Conservation (phyloP, 805 yeast species). For the Barnettozyma vustinii region DNA sequence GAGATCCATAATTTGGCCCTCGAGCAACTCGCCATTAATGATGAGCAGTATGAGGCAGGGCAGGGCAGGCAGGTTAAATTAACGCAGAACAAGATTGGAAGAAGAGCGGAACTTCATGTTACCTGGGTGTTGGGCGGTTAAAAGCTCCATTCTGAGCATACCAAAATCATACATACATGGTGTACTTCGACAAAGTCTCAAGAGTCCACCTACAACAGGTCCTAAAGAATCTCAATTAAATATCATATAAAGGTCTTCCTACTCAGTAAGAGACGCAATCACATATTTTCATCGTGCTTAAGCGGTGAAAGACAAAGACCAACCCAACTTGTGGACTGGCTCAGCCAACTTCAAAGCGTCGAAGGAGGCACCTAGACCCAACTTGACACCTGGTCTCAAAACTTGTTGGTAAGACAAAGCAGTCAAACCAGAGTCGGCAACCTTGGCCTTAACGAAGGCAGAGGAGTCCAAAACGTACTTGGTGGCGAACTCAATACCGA, state of each 20-base stretch:
- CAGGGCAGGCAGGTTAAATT: too few species aligned
- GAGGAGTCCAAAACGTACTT: constrained; percentile 85
- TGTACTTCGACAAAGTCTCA: too few species aligned
- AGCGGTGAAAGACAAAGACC: constrained; percentile 89
- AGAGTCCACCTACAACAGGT: background rate
- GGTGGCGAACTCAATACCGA: constrained; percentile 92
- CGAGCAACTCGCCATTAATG: too few species aligned
- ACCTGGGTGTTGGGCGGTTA: too few species aligned
- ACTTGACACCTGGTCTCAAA: constrained; percentile 91
- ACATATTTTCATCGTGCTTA: constrained; percentile 31
- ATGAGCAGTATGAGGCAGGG: too few species aligned
- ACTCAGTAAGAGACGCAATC: background rate
- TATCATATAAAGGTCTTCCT: background rate
- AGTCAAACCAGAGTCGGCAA: constrained; percentile 92
- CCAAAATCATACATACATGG: too few species aligned
- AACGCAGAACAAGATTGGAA: too few species aligned
- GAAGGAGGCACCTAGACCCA: constrained; percentile 95
- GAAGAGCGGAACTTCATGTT: too few species aligned
- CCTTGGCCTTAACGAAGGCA: constrained; percentile 93
- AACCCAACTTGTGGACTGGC: constrained; percentile 97
- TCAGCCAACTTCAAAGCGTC: constrained; percentile 93
- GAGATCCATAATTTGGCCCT: too few species aligned
- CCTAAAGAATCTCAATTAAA: constrained; percentile 1
- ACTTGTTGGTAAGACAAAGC: constrained; percentile 92
- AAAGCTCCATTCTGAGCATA: too few species aligned